phyloP scores from a whole-genome alignment of 495 filamentous ascomycete genomes.

The Clavariopsis aquatica region DNA sequence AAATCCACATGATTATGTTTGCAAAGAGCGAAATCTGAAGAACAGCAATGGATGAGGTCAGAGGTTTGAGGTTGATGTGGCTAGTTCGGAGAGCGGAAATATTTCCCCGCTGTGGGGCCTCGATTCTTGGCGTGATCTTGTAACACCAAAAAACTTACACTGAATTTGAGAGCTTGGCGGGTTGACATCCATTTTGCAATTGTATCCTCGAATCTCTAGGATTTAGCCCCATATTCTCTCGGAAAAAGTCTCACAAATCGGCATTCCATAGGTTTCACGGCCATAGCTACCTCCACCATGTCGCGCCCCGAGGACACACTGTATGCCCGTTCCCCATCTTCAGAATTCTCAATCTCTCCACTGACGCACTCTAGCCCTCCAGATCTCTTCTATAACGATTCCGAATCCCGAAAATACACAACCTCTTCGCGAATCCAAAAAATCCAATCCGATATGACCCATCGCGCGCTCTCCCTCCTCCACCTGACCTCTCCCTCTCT shows the following conservation, averaged over 20 bases:
- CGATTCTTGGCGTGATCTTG: neutral
- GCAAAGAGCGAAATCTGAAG: constrained; percentile 4
- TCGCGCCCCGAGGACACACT: constrained; percentile 94
- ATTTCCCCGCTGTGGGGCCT: constrained; percentile 15
- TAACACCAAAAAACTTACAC: constrained; percentile 20
- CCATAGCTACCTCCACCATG: constrained; percentile 58
- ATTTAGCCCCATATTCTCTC: neutral
- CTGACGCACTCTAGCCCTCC: constrained; percentile 63
- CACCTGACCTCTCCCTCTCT: constrained; percentile 75
- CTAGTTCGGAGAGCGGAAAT: constrained; percentile 8
- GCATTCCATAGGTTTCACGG: neutral
- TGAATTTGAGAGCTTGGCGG: constrained; percentile 17
- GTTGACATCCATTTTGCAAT: neutral
- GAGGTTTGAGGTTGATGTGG: neutral
- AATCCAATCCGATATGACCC: constrained; percentile 92
- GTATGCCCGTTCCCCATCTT: constrained; percentile 51
- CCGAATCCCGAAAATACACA: constrained; percentile 95
- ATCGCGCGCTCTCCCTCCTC: constrained; percentile 87
- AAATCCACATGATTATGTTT: constrained; percentile 73
- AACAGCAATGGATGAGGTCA: constrained; percentile 32
- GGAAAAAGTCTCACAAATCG: neutral
- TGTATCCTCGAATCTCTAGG: neutral
- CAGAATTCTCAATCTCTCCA: neutral
- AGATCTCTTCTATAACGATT: constrained; percentile 95
- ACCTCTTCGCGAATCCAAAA: constrained; percentile 91